Conservation (phyloP, 192 early-diverging fungal genomes). For the Dissophora globulifera region DNA sequence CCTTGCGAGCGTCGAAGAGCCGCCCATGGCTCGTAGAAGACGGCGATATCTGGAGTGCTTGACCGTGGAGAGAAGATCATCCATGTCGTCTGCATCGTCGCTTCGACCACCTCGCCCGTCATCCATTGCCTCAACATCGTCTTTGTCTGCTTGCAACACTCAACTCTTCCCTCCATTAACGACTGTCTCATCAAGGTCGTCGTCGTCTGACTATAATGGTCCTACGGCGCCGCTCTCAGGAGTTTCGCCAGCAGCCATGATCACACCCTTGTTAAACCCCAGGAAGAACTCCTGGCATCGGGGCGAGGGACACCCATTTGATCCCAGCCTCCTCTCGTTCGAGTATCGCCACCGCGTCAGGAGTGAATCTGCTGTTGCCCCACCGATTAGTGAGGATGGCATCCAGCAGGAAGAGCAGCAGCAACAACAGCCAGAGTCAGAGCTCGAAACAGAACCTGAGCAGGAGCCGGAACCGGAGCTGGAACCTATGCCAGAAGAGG, state of each 20-base stretch:
- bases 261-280: conserved; percentile 25
- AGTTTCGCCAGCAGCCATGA: conserved; percentile 1
- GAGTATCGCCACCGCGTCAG: conserved; percentile 19
- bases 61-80: too few species aligned
- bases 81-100: conserved; percentile 2
- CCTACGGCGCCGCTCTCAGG: conserved; percentile 3
- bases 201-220: too few species aligned
- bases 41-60: conserved; percentile 37
- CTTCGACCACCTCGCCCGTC: background rate
- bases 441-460: too few species aligned
- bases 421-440: too few species aligned
- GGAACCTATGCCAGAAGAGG: too few species aligned
- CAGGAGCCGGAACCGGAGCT: too few species aligned
- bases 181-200: too few species aligned
- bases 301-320: conserved; percentile 46
- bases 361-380: conserved; percentile 14
- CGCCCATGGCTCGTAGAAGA: conserved; percentile 34
- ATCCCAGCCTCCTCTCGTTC: background rate
- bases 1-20: conserved; percentile 21
- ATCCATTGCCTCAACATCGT: background rate
- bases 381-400: too few species aligned
- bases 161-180: background rate
- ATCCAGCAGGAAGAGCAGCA: too few species aligned
- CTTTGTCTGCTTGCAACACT: background rate
- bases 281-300: conserved; percentile 51